Evolutionary conservation across 805 yeast genomes (phyloP).

Genomic region (Cyberlindnera americana): DNA sequence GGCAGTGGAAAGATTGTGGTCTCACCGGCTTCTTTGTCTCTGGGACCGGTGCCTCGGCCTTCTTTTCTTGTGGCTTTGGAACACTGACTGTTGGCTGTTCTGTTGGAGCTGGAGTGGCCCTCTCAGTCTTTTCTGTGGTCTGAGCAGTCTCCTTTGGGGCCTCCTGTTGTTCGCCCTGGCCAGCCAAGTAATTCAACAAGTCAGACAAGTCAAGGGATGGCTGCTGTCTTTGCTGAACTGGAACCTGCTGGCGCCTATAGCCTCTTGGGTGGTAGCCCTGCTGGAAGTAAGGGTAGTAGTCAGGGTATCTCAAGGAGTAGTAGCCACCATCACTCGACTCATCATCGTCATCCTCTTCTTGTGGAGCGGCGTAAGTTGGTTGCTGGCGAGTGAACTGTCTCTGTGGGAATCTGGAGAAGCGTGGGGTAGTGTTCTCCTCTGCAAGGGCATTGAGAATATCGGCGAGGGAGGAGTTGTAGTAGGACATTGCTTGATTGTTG

Average conservation of each 20-base stretch:
- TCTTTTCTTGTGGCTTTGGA: slow-evolving; percentile 1
- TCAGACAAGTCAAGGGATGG: slow-evolving; percentile 10
- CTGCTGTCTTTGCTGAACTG: slow-evolving; percentile 2
- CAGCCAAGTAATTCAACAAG: slow-evolving; percentile 10
- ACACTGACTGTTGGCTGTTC: not conserved
- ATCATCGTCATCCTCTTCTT: slow-evolving; percentile 20
- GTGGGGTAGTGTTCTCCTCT: slow-evolving; percentile 10
- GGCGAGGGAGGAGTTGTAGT: slow-evolving; percentile 22
- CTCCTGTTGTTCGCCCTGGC: slow-evolving; percentile 3
- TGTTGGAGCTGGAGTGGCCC: not conserved
- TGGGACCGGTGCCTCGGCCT: slow-evolving; percentile 4
- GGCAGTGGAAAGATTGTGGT: slow-evolving; percentile 22
- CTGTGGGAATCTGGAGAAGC: slow-evolving; percentile 12
- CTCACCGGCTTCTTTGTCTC: slow-evolving; percentile 4
- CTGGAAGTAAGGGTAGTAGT: slow-evolving; percentile 16
- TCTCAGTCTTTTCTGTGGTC: not conserved
- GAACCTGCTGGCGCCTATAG: slow-evolving; percentile 10
- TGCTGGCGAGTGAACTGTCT: slow-evolving; percentile 11
- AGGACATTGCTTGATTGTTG: slow-evolving; percentile 10
- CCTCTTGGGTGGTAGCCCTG: slow-evolving; percentile 9
- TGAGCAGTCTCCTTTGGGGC: not conserved
- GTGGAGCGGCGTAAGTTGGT: slow-evolving; percentile 8
- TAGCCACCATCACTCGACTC: slow-evolving; percentile 20
- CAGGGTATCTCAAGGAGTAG: slow-evolving; percentile 16
- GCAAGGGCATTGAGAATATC: slow-evolving; percentile 23